phyloP scores from a whole-genome alignment of 371 early-diverging fungal genomes.

The Apophysomyces trapeziformis region DNA sequence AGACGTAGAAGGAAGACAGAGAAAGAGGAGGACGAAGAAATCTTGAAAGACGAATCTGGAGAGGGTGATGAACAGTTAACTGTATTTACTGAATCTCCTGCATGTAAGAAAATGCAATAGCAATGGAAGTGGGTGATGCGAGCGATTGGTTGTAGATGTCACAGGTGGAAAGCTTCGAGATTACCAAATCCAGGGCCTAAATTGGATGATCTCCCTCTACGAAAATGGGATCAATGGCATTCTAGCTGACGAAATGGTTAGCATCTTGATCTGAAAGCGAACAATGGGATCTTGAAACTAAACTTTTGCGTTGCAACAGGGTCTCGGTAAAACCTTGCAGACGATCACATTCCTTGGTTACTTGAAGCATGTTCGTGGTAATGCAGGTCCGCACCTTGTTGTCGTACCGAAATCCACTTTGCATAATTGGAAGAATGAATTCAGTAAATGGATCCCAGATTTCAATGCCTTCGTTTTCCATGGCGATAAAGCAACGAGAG shows the following conservation, averaged over 20 bases:
- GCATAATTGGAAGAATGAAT: conserved; percentile 97
- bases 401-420: conserved; percentile 98
- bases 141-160: conserved; percentile 65
- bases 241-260: conserved; percentile 99
- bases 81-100: conserved; percentile 88
- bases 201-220: conserved; percentile 98
- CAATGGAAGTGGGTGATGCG: not conserved
- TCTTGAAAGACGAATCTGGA: conserved; percentile 73
- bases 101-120: conserved; percentile 55
- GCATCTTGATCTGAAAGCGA: not conserved
- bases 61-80: conserved; percentile 62
- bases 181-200: conserved; percentile 98
- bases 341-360: conserved; percentile 96
- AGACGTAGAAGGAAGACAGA: conserved; percentile 92
- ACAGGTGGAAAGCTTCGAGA: conserved; percentile 90
- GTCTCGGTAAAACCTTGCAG: conserved; percentile 99
- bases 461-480: conserved; percentile 92
- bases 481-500: conserved; percentile 89
- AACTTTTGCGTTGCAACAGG: conserved; percentile 54
- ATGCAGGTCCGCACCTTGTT: conserved; percentile 88
- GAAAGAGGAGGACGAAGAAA: conserved; percentile 95
- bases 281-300: not conserved
- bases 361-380: conserved; percentile 80
- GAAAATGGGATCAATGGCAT: conserved; percentile 99
- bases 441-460: conserved; percentile 93